phyloP scores from a whole-genome alignment of 2,329 filamentous ascomycete genomes.

The Colletotrichum sp. region DNA sequence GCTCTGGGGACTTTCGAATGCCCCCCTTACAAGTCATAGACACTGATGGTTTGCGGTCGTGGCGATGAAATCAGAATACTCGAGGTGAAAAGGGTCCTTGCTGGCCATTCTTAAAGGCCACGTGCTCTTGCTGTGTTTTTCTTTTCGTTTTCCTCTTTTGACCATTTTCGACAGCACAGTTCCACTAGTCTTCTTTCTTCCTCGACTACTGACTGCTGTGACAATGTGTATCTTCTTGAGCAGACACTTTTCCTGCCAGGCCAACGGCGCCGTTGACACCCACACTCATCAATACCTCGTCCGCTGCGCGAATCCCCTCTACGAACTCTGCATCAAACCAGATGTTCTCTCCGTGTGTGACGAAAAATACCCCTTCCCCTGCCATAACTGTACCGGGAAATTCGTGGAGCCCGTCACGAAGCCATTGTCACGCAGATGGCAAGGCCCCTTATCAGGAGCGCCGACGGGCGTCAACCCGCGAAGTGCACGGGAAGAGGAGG shows the following conservation, averaged over 20 bases:
- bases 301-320: slow-evolving; percentile 14
- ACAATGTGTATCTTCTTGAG: slow-evolving; percentile 10
- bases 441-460: not conserved
- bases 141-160: not conserved
- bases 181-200: not conserved
- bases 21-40: not conserved
- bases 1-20: not conserved
- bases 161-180: not conserved
- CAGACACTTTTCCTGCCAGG: not conserved
- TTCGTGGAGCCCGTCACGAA: not conserved
- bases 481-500: not conserved
- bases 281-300: slow-evolving; percentile 2
- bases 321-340: not conserved
- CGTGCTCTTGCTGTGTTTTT: not conserved
- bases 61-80: not conserved
- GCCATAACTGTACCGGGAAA: not conserved
- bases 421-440: not conserved
- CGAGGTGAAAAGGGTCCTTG: not conserved
- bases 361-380: not conserved
- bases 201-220: not conserved
- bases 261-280: not conserved
- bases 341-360: not conserved
- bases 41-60: not conserved
- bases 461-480: not conserved
- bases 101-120: not conserved